phyloP scores from a whole-genome alignment of 768 basidiomycete genomes.

The Coprinopsis marcescibilis region DNA sequence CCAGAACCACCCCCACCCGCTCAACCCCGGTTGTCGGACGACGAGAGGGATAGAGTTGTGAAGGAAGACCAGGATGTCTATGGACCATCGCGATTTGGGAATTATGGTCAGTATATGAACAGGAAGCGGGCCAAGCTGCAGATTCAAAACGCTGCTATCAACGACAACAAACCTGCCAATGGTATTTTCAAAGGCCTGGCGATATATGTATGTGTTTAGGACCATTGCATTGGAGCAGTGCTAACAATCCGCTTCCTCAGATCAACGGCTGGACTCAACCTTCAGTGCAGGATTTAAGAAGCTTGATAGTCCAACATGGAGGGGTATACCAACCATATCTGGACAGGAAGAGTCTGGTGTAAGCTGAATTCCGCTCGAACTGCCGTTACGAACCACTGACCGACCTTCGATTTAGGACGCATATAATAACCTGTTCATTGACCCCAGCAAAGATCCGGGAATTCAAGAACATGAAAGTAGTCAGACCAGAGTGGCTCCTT shows the following conservation, averaged over 20 bases:
- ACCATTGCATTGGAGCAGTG: background rate
- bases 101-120: slow-evolving; percentile 83
- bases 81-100: slow-evolving; percentile 75
- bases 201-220: slow-evolving; percentile 63
- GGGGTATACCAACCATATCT: slow-evolving; percentile 83
- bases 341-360: slow-evolving; percentile 72
- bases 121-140: slow-evolving; percentile 89
- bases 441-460: slow-evolving; percentile 87
- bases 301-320: slow-evolving; percentile 77
- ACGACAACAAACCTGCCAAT: slow-evolving; percentile 22
- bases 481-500: slow-evolving; percentile 81
- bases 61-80: slow-evolving; percentile 48
- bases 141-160: slow-evolving; percentile 58
- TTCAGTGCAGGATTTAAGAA: slow-evolving; percentile 77
- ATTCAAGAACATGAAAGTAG: slow-evolving; percentile 88
- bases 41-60: slow-evolving; percentile 4
- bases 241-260: slow-evolving; percentile 32
- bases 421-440: slow-evolving; percentile 86
- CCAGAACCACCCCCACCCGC: too few relatives aligned
- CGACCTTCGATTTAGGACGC: slow-evolving; percentile 59
- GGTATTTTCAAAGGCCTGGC: slow-evolving; percentile 68
- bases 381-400: background rate
- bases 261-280: slow-evolving; percentile 89
- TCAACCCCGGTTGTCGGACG: too few relatives aligned
- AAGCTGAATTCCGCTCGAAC: slow-evolving; percentile 21